Base-by-base conservation (phyloP, 2,329 filamentous ascomycete genomes). In the Alternaria solani region DNA sequence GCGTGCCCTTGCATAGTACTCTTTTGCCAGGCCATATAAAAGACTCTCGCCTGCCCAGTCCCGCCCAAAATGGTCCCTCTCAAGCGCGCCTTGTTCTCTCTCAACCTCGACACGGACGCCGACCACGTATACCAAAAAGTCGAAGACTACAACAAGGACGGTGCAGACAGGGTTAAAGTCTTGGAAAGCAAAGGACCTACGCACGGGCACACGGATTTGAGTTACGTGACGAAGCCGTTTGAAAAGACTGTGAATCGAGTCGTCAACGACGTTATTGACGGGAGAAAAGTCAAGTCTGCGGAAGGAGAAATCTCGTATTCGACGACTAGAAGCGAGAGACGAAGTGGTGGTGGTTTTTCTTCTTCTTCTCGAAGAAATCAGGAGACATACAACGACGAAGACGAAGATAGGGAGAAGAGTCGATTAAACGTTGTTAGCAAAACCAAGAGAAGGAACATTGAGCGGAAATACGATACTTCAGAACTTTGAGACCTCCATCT, bases 41-140 rank as follows among this genome's bases (percentile, higher is more conserved):
- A 57, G 59, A 4, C 59, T 46, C 52, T 36, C 51, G 43, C 42
- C 43, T 25, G 42, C 41, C 42, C 25, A 8, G 64, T 42, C 30
- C 30, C 36, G 18, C 34, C 53, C 23, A 52, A 54, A 59, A 72
- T 70, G 69, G 55, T 63, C 48, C 59, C 69, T 30, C 69, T 71
- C 9, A 76, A 76, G 52, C 73, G 75, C 59, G 70, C 73, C 4
- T 55, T 80, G 55, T 74, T 80, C 63, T 75, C 75, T 0, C 75
- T 80, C 12, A 79, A 78, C 53, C 67, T 81, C 60, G 73, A 78
- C 57, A 79, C 78, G 20, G 72, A 81, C 66, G 69, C 76, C 25
- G 74, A 80, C 32, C 74, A 79, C 63, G 68, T 80, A 18, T 74
- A 75, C 65, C 73, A 78, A 43, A 75, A 76, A 58, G 69, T 80